Conservation (phyloP, 345 rosid species). For the Salix brachista region DNA sequence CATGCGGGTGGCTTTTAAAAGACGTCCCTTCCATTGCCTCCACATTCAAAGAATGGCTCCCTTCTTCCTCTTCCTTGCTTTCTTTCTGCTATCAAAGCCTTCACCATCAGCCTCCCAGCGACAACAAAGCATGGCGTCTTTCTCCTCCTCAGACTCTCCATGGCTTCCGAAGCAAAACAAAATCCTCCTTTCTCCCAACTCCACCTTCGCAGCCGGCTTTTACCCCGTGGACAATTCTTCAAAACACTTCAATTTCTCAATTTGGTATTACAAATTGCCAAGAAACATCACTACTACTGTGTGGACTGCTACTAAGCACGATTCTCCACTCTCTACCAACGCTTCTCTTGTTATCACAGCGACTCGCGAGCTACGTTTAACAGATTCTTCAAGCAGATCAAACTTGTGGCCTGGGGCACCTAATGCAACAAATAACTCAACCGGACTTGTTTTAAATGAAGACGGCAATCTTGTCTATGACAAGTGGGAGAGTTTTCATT, state of each 20-base stretch:
- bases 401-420: constrained; percentile 23
- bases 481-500: constrained; percentile 38
- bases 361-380: constrained; percentile 31
- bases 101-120: constrained; percentile 23
- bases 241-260: constrained; percentile 39
- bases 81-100: constrained; percentile 15
- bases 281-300: constrained; percentile 13
- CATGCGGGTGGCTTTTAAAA: constrained; percentile 23
- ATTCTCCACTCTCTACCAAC: background rate
- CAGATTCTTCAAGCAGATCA: constrained; percentile 16
- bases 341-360: constrained; percentile 26
- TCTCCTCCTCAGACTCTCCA: constrained; percentile 35
- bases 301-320: constrained; percentile 38
- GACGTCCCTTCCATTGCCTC: background rate
- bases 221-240: constrained; percentile 4
- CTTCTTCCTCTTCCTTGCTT: constrained; percentile 11
- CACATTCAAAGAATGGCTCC: constrained; percentile 24
- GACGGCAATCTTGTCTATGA: constrained; percentile 43
- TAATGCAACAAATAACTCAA: constrained; percentile 20
- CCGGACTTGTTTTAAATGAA: constrained; percentile 26
- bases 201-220: constrained; percentile 60
- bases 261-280: constrained; percentile 42
- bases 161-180: constrained; percentile 42
- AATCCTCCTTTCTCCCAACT: constrained; percentile 40
- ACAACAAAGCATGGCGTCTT: constrained; percentile 27